These are phyloP conservation scores for Citrus glauca DNA, from an alignment of 345 rosid species.

Conservation along the genomic window DNA sequence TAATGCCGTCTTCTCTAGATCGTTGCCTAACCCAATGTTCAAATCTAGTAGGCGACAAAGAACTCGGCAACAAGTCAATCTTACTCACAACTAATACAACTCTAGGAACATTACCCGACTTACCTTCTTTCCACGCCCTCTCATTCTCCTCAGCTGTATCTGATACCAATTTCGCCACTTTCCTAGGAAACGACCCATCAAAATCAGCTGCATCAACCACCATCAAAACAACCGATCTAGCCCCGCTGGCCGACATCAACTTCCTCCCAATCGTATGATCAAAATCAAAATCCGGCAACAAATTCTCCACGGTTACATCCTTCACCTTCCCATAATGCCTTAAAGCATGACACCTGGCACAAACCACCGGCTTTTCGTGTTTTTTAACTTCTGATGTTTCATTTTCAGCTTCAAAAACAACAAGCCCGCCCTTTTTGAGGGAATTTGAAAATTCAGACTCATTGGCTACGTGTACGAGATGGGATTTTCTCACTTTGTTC, in stretches of 20 bases:
- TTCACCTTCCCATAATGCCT: constrained; percentile 88
- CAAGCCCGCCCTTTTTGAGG: constrained; percentile 53
- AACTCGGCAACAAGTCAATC: constrained; percentile 78
- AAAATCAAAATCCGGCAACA: constrained; percentile 92
- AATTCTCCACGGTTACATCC: constrained; percentile 75
- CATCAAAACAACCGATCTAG: constrained; percentile 73
- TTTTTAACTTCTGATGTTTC: not conserved
- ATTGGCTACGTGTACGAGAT: constrained; percentile 49
- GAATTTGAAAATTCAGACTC: constrained; percentile 55
- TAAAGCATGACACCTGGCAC: constrained; percentile 85
- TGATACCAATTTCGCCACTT: constrained; percentile 73
- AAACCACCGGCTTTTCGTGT: constrained; percentile 57
- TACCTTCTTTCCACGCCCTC: constrained; percentile 77
- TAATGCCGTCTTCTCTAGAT: constrained; percentile 75
- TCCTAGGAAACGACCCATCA: constrained; percentile 84
- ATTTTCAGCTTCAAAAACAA: constrained; percentile 30
- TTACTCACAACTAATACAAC: constrained; percentile 78
- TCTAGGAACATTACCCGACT: constrained; percentile 78
- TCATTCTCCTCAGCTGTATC: constrained; percentile 63
- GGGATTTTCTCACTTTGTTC: constrained; percentile 19
- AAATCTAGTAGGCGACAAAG: constrained; percentile 61
- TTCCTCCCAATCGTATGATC: constrained; percentile 77
- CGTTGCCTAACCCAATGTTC: constrained; percentile 89
- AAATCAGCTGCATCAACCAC: constrained; percentile 90
- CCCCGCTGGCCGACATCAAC: constrained; percentile 56